phyloP scores from a whole-genome alignment of 2,329 filamentous ascomycete genomes.

The Colletotrichum godetiae region DNA sequence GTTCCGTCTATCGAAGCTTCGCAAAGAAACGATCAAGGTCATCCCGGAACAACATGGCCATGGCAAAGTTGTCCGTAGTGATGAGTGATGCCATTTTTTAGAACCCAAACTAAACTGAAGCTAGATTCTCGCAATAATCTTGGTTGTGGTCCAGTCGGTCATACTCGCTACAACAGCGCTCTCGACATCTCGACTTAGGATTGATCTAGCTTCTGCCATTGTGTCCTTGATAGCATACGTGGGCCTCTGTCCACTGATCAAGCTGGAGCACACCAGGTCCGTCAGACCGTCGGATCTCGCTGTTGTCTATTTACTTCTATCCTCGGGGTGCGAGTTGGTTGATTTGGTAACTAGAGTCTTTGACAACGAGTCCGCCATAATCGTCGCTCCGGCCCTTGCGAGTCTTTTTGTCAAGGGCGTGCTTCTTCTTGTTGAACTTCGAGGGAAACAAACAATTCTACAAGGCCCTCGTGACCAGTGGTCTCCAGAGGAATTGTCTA shows the following conservation, averaged over 20 bases:
- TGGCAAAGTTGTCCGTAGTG: not conserved
- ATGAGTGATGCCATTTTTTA: no score
- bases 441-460: not conserved
- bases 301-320: constrained; percentile 1
- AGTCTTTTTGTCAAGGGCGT: not conserved
- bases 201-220: not conserved
- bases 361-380: not conserved
- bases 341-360: not conserved
- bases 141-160: not conserved
- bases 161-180: not conserved
- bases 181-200: not conserved
- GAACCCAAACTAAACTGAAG: not conserved
- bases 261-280: constrained; percentile 6
- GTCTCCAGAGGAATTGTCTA: not conserved
- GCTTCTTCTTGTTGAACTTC: not conserved
- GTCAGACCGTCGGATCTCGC: constrained; percentile 14
- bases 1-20: not conserved
- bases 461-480: not conserved
- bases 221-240: not conserved
- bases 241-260: not conserved
- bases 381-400: not conserved
- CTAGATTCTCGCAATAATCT: not conserved
- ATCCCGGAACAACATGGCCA: not conserved
- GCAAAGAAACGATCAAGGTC: not conserved
- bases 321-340: not conserved